A percentile compares a stretch with the other conserved stretches of the same genome.
These are phyloP conservation scores for Collybia mongolica DNA, from an alignment of 768 basidiomycete species.

Conservation along the genomic window DNA sequence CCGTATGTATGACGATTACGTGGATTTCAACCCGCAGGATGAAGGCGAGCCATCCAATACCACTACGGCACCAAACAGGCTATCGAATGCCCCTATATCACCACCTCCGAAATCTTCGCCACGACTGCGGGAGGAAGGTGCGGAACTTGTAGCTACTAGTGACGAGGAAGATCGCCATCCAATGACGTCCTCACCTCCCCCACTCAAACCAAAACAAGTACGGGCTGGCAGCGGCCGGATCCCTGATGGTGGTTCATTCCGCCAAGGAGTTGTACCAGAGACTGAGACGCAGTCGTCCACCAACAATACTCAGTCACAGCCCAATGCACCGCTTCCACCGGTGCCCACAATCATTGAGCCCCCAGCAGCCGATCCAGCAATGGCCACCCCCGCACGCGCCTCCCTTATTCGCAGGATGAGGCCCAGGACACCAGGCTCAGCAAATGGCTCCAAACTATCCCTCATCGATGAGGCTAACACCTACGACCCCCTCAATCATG, in stretches of 20 bases:
- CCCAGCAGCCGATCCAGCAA: neutral
- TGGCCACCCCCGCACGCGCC: neutral
- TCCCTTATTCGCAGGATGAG: neutral
- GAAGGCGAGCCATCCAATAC: neutral
- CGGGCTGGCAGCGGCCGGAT: neutral
- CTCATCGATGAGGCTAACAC: too few species aligned
- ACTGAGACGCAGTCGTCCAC: slow-evolving; percentile 11
- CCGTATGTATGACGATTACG: slow-evolving; percentile 9
- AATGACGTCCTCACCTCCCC: too few species aligned
- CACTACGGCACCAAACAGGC: neutral
- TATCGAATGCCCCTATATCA: too few species aligned
- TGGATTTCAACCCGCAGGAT: slow-evolving; percentile 3
- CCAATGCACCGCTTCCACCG: neutral
- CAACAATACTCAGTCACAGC: slow-evolving; percentile 13
- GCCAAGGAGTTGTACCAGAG: slow-evolving; percentile 16
- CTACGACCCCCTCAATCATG: too few species aligned
- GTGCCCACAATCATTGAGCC: neutral
- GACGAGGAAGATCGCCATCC: too few species aligned
- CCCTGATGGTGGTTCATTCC: slow-evolving; percentile 11
- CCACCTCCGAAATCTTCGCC: neutral
- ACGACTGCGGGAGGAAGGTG: neutral
- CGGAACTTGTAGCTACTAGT: neutral
- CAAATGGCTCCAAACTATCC: too few species aligned
- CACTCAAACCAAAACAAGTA: neutral
- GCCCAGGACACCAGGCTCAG: neutral